Evolutionary conservation across 2,329 filamentous ascomycete species (phyloP).

Genomic region (Teratosphaeria zuluensis): DNA sequence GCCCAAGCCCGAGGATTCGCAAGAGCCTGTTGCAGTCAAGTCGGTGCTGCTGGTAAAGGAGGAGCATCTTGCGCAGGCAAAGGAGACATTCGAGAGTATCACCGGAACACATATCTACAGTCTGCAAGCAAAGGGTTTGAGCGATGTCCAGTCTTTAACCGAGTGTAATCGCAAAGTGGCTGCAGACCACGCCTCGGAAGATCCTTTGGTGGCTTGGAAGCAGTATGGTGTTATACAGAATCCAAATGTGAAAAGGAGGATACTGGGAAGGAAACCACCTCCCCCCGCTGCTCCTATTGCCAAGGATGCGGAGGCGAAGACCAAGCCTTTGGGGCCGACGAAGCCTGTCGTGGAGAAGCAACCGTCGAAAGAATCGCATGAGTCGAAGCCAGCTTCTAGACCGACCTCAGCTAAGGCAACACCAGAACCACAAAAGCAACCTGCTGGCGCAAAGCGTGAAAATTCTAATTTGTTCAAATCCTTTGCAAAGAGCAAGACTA

Average conservation of each 20-base stretch:
- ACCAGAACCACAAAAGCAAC: slow-evolving; percentile 26
- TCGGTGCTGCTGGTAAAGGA: slow-evolving; percentile 21
- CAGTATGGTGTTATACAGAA: slow-evolving; percentile 70
- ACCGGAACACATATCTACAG: slow-evolving; percentile 82
- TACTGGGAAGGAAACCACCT: slow-evolving; percentile 27
- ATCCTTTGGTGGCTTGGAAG: slow-evolving; percentile 49
- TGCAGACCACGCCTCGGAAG: slow-evolving; percentile 46
- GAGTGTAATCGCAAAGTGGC: slow-evolving; percentile 58
- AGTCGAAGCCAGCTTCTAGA: slow-evolving; percentile 8
- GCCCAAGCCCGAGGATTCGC: slow-evolving; percentile 37
- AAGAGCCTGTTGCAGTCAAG: slow-evolving; percentile 40
- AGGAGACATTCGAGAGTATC: slow-evolving; percentile 61
- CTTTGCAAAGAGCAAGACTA: slow-evolving; percentile 55
- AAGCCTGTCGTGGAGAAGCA: slow-evolving; percentile 16
- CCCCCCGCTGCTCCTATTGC: slow-evolving; percentile 24
- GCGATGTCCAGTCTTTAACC: slow-evolving; percentile 57
- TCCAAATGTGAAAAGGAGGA: slow-evolving; percentile 51
- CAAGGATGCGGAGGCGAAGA: slow-evolving; percentile 9
- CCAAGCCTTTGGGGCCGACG: slow-evolving; percentile 9
- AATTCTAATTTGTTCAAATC: slow-evolving; percentile 64
- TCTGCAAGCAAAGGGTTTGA: slow-evolving; percentile 59
- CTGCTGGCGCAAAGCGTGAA: slow-evolving; percentile 42
- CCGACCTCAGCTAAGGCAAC: slow-evolving; percentile 12
- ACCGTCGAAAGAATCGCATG: slow-evolving; percentile 8
- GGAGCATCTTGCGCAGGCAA: slow-evolving; percentile 34